A percentile compares a stretch with the other conserved stretches of the same genome.
Evolutionary conservation across 2,329 filamentous ascomycete species (phyloP).

Genomic region (Epichloe sibirici): DNA sequence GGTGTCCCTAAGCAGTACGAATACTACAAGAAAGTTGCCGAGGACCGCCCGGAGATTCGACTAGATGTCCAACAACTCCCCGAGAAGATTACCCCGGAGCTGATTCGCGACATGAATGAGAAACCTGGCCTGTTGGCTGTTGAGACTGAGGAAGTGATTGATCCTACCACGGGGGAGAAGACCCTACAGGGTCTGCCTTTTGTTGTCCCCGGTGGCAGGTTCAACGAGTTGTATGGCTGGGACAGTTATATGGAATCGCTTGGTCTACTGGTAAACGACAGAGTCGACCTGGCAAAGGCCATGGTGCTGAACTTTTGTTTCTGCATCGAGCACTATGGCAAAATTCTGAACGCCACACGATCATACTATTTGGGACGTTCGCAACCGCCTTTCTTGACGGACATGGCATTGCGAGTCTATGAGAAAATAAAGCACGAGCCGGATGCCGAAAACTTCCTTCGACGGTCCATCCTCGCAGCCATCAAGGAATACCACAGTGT

Average conservation of each 20-base stretch:
- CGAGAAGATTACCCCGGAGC: conserved; percentile 65
- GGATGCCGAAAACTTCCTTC: conserved; percentile 69
- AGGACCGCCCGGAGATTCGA: conserved; percentile 67
- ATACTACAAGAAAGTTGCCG: conserved; percentile 75
- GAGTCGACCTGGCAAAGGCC: conserved; percentile 75
- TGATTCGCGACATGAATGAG: conserved; percentile 71
- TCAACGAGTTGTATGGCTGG: conserved; percentile 98
- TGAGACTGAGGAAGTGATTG: conserved; percentile 66
- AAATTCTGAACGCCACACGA: conserved; percentile 92
- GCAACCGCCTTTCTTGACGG: conserved; percentile 91
- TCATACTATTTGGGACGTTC: conserved; percentile 92
- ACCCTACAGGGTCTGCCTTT: conserved; percentile 76
- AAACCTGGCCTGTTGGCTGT: conserved; percentile 84
- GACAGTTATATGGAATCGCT: conserved; percentile 98
- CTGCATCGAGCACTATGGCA: conserved; percentile 95
- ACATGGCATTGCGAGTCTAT: conserved; percentile 91
- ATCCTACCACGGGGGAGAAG: conserved; percentile 52
- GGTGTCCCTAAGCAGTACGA: conserved; percentile 79
- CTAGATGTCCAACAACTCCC: conserved; percentile 76
- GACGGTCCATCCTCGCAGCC: conserved; percentile 68
- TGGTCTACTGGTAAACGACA: conserved; percentile 74
- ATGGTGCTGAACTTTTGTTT: conserved; percentile 98
- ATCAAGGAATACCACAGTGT: conserved; percentile 95
- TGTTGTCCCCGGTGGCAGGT: conserved; percentile 91
- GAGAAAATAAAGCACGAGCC: conserved; percentile 84